These are phyloP conservation scores for Geotrichum restrictum DNA, from an alignment of 1,139 yeast genomes.

Conservation along the genomic window DNA sequence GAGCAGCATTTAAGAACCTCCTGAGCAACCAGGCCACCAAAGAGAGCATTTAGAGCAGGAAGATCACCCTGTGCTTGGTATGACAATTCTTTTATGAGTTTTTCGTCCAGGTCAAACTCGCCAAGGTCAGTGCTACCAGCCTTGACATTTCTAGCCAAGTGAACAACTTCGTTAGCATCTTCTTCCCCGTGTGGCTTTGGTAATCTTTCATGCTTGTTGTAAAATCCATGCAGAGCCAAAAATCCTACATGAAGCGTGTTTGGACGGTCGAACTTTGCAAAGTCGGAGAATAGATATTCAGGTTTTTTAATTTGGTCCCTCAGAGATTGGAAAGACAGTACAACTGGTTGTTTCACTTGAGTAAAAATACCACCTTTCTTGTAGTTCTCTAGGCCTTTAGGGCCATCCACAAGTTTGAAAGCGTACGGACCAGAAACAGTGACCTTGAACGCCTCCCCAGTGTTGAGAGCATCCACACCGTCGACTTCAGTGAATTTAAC, in stretches of 20 bases:
- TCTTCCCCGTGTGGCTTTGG: constrained; percentile 75
- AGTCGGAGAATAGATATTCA: constrained; percentile 76
- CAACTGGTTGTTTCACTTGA: constrained; percentile 81
- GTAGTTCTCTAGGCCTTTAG: constrained; percentile 57
- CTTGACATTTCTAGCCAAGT: constrained; percentile 45
- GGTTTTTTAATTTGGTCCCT: constrained; percentile 67
- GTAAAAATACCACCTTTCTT: constrained; percentile 83
- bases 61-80: constrained; percentile 88
- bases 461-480: constrained; percentile 62
- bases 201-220: constrained; percentile 57
- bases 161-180: constrained; percentile 67
- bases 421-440: constrained; percentile 93
- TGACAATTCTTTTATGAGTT: constrained; percentile 65
- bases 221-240: constrained; percentile 80
- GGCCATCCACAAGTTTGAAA: constrained; percentile 58
- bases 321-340: constrained; percentile 60
- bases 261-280: constrained; percentile 90
- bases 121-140: constrained; percentile 44
- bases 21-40: constrained; percentile 94
- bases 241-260: constrained; percentile 86
- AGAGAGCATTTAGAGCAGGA: constrained; percentile 84
- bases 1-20: constrained; percentile 93
- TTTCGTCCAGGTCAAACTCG: constrained; percentile 57
- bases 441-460: constrained; percentile 67
- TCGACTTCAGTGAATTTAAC: constrained; percentile 85